Percentiles rank a stretch among this genome's conserved stretches.
These are phyloP conservation scores for Amaranthus hypochondriacus DNA, from an alignment of 148 eudicot genomes.

Conservation along the genomic window DNA sequence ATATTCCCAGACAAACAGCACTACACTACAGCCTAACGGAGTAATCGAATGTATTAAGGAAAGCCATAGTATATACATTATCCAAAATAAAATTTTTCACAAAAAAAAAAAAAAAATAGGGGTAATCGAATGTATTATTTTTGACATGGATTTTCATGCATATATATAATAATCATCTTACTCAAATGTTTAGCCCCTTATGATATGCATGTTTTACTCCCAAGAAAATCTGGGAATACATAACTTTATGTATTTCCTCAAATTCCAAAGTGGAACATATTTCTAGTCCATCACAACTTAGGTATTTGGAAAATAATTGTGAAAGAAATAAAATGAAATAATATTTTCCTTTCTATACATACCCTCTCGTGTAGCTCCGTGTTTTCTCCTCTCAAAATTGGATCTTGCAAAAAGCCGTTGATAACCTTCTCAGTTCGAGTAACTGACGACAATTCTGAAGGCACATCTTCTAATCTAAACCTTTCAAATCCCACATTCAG, in stretches of 20 bases:
- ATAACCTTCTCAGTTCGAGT: slow-evolving; percentile 60
- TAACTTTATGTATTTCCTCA: not conserved
- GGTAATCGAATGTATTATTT: too few species aligned
- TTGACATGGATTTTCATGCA: too few species aligned
- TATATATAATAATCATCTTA: too few species aligned
- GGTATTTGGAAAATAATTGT: not conserved
- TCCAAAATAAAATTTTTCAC: too few species aligned
- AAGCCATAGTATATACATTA: too few species aligned
- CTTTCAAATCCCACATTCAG: slow-evolving; percentile 21
- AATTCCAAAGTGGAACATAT: not conserved
- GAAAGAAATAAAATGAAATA: not conserved
- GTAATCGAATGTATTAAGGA: too few species aligned
- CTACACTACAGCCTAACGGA: too few species aligned
- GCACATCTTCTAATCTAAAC: slow-evolving; percentile 32
- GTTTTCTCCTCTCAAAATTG: slow-evolving; percentile 44
- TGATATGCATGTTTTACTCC: too few species aligned
- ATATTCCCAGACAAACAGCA: too few species aligned
- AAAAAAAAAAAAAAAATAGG: too few species aligned
- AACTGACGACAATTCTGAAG: slow-evolving; percentile 34
- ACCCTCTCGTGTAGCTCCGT: slow-evolving; percentile 37
- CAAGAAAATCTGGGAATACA: not conserved
- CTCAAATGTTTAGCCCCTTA: too few species aligned
- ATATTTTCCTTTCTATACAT: slow-evolving; percentile 8
- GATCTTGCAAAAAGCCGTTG: slow-evolving; percentile 57
- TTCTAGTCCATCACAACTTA: not conserved